Evolutionary conservation across 1,284 basidiomycete genomes (phyloP).

Genomic region (Sphagnurus paluster): DNA sequence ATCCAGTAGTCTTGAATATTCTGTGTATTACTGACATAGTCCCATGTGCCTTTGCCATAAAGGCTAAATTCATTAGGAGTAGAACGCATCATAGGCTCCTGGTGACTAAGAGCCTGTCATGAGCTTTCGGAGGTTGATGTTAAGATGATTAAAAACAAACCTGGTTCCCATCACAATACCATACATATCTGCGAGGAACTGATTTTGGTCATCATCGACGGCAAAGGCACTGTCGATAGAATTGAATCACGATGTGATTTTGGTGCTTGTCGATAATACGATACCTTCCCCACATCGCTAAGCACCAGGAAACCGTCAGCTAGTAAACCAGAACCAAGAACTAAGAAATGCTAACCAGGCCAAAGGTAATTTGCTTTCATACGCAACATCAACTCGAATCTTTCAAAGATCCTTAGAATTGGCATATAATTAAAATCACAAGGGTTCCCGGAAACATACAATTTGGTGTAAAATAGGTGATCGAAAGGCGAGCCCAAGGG

Average conservation of each 20-base stretch:
- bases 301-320: neutral
- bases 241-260: neutral
- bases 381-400: constrained; percentile 67
- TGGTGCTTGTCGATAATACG: neutral
- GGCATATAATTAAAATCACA: neutral
- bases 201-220: constrained; percentile 66
- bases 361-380: constrained; percentile 73
- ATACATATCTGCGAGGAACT: constrained; percentile 62
- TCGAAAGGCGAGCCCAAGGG: constrained; percentile 59
- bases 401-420: constrained; percentile 21
- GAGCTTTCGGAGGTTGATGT: neutral
- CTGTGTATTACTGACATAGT: constrained; percentile 53
- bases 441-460: constrained; percentile 35
- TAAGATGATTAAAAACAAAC: constrained; percentile 22
- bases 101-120: constrained; percentile 42
- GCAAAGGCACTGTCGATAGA: constrained; percentile 53
- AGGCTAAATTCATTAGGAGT: constrained; percentile 60
- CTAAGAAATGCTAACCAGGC: constrained; percentile 42
- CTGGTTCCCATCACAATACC: constrained; percentile 73
- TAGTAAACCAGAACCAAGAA: neutral
- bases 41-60: constrained; percentile 58
- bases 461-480: constrained; percentile 60
- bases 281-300: constrained; percentile 47
- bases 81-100: constrained; percentile 67
- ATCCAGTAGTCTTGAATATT: constrained; percentile 62